These are phyloP conservation scores for Dioscorea cayenensis DNA, from an alignment of 116 monocot species.

Conservation along the genomic window DNA sequence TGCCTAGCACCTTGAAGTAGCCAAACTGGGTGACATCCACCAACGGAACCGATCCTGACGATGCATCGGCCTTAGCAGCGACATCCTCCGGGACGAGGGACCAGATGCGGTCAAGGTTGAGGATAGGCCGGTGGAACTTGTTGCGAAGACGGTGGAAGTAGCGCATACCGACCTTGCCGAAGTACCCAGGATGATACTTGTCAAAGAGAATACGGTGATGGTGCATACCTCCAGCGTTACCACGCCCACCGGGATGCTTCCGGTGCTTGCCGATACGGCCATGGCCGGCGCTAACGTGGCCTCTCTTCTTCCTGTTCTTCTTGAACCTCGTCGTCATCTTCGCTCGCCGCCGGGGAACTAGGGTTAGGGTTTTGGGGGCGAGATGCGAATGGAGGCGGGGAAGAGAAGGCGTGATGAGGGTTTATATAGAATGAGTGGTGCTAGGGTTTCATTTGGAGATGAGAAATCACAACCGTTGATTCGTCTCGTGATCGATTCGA, in stretches of 20 bases:
- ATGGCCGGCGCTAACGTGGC: slow-evolving; percentile 30
- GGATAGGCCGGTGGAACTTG: slow-evolving; percentile 28
- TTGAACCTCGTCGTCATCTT: slow-evolving; percentile 25
- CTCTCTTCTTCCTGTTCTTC: slow-evolving; percentile 36
- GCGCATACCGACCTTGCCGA: slow-evolving; percentile 35
- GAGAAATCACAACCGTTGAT: neutral
- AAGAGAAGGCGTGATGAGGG: neutral
- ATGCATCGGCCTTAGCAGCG: slow-evolving; percentile 7
- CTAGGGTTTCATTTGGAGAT: neutral
- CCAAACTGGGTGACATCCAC: slow-evolving; percentile 31
- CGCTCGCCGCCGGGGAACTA: no score
- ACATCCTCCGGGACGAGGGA: slow-evolving; percentile 22
- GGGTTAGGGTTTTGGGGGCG: neutral
- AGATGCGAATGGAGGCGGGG: neutral
- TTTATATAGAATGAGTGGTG: neutral
- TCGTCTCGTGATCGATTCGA: neutral
- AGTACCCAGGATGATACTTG: slow-evolving; percentile 39
- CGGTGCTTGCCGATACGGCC: slow-evolving; percentile 38
- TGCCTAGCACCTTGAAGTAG: slow-evolving; percentile 28
- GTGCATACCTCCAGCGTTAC: slow-evolving; percentile 33
- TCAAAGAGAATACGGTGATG: slow-evolving; percentile 37
- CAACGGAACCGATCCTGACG: slow-evolving; percentile 16
- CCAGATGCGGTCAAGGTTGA: slow-evolving; percentile 29
- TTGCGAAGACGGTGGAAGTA: slow-evolving; percentile 33
- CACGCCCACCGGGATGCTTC: slow-evolving; percentile 28